Evolutionary conservation across 495 filamentous ascomycete genomes (phyloP).

Genomic region (Neurospora sp.): DNA sequence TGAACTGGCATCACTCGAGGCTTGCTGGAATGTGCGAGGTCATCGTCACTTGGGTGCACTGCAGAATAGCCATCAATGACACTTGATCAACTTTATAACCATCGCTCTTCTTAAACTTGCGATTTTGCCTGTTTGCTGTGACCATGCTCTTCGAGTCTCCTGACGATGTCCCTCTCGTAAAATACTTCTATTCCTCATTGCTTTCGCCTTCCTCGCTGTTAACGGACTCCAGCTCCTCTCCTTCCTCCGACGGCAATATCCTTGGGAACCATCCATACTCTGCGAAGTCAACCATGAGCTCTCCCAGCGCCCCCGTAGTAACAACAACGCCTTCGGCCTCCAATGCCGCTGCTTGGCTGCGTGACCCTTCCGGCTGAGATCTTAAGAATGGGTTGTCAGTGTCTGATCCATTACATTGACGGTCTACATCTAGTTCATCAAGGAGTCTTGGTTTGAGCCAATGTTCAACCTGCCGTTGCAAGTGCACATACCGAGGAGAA

Average conservation of each 20-base stretch:
- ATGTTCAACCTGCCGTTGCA: background rate
- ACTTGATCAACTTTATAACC: background rate
- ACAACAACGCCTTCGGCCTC: conserved; percentile 61
- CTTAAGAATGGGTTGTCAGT: conserved; percentile 22
- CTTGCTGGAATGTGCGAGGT: background rate
- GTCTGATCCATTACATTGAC: background rate
- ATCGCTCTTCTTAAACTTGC: background rate
- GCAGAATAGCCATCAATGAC: background rate
- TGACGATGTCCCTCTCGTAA: background rate
- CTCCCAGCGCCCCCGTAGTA: conserved; percentile 52
- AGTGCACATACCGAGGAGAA: conserved; percentile 55
- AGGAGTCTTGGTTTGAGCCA: background rate
- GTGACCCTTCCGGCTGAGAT: conserved; percentile 54
- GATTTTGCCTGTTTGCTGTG: background rate
- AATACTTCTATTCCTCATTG: conserved; percentile 8
- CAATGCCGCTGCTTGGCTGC: conserved; percentile 59
- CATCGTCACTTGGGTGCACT: background rate
- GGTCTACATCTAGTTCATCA: background rate
- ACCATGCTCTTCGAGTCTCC: conserved; percentile 7
- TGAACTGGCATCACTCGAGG: background rate
- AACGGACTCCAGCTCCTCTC: conserved; percentile 9
- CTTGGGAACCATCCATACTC: conserved; percentile 71
- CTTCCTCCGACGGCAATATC: conserved; percentile 41
- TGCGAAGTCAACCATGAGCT: conserved; percentile 56
- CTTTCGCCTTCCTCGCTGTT: conserved; percentile 9